Evolutionary conservation across 169 alveolate species (phyloP), one percentile per base, ranked within the genome.

Genomic region (Cyclospora cayetanensis): DNA sequence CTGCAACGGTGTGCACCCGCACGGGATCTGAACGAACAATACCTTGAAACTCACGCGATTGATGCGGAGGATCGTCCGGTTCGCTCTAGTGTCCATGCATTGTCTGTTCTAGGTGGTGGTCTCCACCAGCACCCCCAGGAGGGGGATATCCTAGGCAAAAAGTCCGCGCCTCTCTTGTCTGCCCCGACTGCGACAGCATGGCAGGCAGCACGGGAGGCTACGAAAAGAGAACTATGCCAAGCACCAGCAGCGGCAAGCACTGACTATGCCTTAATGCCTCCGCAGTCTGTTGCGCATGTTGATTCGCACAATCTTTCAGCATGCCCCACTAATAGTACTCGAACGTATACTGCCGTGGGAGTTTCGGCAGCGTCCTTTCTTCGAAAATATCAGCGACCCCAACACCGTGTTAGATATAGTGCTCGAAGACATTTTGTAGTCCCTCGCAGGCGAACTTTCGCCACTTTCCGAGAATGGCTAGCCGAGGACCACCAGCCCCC

Each of bases 381-480:
- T 63, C 53, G 31, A 34, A 53, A 27, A 4, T 1, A 50, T 11
- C 74, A 31, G 37, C 74, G 74, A 37, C 35, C 76, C 25, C 50
- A 50, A 18, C 74, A 80, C 41, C 76, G 76, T 22, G 27, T 53
- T 39, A 52, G 55, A 22, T 31, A 46, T 20, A 15, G 34, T 22
- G 70, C 76, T 12, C 50, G 52, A 22, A 63, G 76, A 1, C 29
- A 20, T 31, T 34, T 52, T 5, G 34, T 80, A 52, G 39, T 52
- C 7, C 90, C 90, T 53, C 90, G 90, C 74, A 80, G 35, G 35
- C 74, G 76, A 50, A 80, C 90, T 22, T 52, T 80, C 90, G 37
- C 76, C 37, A 80, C 74, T 27, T 80, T 80, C 76, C 90, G 60
- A 72, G 90, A 80, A 9, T 80, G 90, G 90, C 76, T 80, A 15